These are phyloP conservation scores for Sphaerulina musiva DNA, from an alignment of 2,329 filamentous ascomycete species.

Conservation along the genomic window DNA sequence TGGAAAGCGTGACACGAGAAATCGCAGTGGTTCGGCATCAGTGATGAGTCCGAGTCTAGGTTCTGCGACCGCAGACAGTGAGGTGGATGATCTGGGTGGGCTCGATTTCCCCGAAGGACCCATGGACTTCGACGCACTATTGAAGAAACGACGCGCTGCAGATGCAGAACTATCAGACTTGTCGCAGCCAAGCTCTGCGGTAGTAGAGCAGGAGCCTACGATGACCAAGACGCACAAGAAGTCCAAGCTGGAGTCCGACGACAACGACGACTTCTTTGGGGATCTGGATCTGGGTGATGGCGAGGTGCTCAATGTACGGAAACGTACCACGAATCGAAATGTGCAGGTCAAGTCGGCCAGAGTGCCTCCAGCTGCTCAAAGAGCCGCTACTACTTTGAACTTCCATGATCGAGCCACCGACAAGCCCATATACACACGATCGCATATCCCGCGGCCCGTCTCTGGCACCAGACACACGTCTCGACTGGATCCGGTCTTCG, in stretches of 20 bases:
- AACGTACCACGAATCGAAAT: slow-evolving; percentile 82
- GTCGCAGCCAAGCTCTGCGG: slow-evolving; percentile 24
- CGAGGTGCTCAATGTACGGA: slow-evolving; percentile 67
- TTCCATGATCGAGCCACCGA: slow-evolving; percentile 69
- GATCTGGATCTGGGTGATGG: slow-evolving; percentile 82
- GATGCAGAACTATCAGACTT: slow-evolving; percentile 35
- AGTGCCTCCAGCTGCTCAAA: slow-evolving; percentile 60
- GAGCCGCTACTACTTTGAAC: slow-evolving; percentile 74
- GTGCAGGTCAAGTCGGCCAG: slow-evolving; percentile 71
- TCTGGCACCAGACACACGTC: slow-evolving; percentile 48
- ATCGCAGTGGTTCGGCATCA: slow-evolving; percentile 78
- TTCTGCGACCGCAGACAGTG: slow-evolving; percentile 89
- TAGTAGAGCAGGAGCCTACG: slow-evolving; percentile 33
- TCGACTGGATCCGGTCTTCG: slow-evolving; percentile 85
- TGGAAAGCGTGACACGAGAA: slow-evolving; percentile 65
- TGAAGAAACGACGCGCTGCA: slow-evolving; percentile 61
- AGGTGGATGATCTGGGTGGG: slow-evolving; percentile 88
- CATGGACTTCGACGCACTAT: slow-evolving; percentile 71
- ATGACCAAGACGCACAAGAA: slow-evolving; percentile 32
- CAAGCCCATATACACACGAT: slow-evolving; percentile 39
- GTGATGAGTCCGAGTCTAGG: slow-evolving; percentile 87
- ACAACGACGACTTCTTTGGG: slow-evolving; percentile 70
- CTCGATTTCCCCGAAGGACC: slow-evolving; percentile 77
- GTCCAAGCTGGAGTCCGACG: slow-evolving; percentile 31
- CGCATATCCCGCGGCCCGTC: slow-evolving; percentile 73